A percentile compares a stretch with the other conserved stretches of the same genome.
Conservation (phyloP, 805 yeast species). For the Peterozyma toletana region DNA sequence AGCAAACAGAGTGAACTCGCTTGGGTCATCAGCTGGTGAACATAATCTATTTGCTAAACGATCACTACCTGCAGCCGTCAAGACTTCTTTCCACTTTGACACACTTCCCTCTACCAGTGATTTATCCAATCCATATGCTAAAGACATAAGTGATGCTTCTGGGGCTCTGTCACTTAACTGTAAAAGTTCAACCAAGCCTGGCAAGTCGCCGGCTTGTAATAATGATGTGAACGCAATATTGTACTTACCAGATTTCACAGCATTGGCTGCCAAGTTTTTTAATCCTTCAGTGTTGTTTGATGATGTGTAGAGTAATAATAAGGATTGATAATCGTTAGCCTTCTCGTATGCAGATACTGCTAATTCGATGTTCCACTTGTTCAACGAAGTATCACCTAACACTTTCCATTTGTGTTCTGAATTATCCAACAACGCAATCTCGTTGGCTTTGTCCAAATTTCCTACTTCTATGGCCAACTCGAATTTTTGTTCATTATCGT, state of each 20-base stretch:
- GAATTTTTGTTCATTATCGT: slow-evolving; percentile 86
- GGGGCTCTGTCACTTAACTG: slow-evolving; percentile 61
- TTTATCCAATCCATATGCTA: slow-evolving; percentile 48
- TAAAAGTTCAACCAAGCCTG: slow-evolving; percentile 57
- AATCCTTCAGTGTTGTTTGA: slow-evolving; percentile 63
- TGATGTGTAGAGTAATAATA: slow-evolving; percentile 76
- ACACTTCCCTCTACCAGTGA: slow-evolving; percentile 39
- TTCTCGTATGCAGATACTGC: slow-evolving; percentile 76
- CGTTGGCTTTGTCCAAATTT: slow-evolving; percentile 64
- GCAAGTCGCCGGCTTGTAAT: slow-evolving; percentile 77
- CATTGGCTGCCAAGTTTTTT: slow-evolving; percentile 53
- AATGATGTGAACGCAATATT: slow-evolving; percentile 88
- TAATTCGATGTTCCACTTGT: slow-evolving; percentile 69
- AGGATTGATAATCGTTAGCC: slow-evolving; percentile 76
- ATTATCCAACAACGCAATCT: slow-evolving; percentile 47
- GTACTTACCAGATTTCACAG: slow-evolving; percentile 70
- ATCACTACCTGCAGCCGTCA: slow-evolving; percentile 43
- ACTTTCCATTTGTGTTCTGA: slow-evolving; percentile 80
- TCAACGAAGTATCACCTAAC: slow-evolving; percentile 81
- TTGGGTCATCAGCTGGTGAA: slow-evolving; percentile 28
- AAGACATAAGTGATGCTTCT: slow-evolving; percentile 80
- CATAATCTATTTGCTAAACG: slow-evolving; percentile 57
- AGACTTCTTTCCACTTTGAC: slow-evolving; percentile 58
- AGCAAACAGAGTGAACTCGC: slow-evolving; percentile 23
- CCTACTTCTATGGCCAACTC: slow-evolving; percentile 80